These are phyloP conservation scores for Madurella mycetomatis DNA, from an alignment of 2,329 filamentous ascomycete species.

Conservation along the genomic window DNA sequence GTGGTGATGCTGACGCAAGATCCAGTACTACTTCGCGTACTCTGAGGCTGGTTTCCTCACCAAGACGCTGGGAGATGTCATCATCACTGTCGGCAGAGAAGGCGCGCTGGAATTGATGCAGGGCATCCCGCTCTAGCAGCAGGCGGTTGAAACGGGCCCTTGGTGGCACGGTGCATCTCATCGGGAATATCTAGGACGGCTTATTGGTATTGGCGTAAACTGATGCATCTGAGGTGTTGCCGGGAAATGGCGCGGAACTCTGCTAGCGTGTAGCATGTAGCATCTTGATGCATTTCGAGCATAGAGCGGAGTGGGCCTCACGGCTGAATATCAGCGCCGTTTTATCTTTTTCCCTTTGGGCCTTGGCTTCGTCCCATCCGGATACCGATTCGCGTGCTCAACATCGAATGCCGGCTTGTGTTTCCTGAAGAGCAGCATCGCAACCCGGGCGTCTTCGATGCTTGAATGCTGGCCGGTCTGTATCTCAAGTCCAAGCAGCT, in stretches of 20 bases:
- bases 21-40: slow-evolving; percentile 68
- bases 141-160: neutral
- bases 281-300: too few relatives aligned
- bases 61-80: slow-evolving; percentile 68
- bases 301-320: neutral
- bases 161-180: neutral
- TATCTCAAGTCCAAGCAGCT: slow-evolving; percentile 58
- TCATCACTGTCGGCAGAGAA: slow-evolving; percentile 65
- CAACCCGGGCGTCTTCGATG: slow-evolving; percentile 75
- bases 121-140: slow-evolving; percentile 55
- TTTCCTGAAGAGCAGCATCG: slow-evolving; percentile 82
- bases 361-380: slow-evolving; percentile 33
- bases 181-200: neutral
- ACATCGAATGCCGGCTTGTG: slow-evolving; percentile 82
- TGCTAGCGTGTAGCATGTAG: neutral
- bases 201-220: neutral
- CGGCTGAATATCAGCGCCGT: slow-evolving; percentile 28
- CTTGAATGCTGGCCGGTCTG: slow-evolving; percentile 62
- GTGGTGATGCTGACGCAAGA: slow-evolving; percentile 11
- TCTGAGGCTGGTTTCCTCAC: slow-evolving; percentile 69
- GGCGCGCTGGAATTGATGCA: slow-evolving; percentile 65
- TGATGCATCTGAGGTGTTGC: neutral
- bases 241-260: neutral
- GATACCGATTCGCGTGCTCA: slow-evolving; percentile 67
- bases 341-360: slow-evolving; percentile 39